phyloP scores from a whole-genome alignment of 768 basidiomycete species.

The Clathrus columnatus region DNA sequence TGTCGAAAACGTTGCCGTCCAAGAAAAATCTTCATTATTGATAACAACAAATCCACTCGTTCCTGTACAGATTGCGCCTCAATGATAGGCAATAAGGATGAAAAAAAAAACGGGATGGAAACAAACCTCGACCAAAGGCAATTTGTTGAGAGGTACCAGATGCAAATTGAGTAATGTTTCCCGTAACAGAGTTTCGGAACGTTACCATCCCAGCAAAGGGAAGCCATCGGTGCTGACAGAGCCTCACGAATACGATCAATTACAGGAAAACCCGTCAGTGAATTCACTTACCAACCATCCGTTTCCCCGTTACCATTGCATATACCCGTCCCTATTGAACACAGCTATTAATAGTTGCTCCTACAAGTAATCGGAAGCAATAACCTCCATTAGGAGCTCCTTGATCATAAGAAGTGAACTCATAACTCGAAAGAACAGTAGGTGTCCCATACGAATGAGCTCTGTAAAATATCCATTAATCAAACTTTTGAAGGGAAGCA shows the following conservation, averaged over 20 bases:
- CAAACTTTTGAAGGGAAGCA: neutral
- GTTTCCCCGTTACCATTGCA: constrained; percentile 42
- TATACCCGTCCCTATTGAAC: constrained; percentile 33
- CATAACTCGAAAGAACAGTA: constrained; percentile 51
- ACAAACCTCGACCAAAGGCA: constrained; percentile 55
- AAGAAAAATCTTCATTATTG: constrained; percentile 50
- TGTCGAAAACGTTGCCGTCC: constrained; percentile 50
- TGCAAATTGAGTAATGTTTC: constrained; percentile 44
- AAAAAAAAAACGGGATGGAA: neutral
- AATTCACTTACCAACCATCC: constrained; percentile 36
- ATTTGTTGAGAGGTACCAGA: constrained; percentile 50
- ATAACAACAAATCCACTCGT: constrained; percentile 54
- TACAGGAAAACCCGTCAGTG: neutral
- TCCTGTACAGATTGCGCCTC: constrained; percentile 24
- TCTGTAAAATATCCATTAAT: constrained; percentile 7
- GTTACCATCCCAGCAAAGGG: constrained; percentile 46
- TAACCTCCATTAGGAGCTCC: constrained; percentile 54
- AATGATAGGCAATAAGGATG: neutral
- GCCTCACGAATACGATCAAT: constrained; percentile 18
- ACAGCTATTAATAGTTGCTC: neutral
- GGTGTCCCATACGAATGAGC: constrained; percentile 63
- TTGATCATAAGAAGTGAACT: constrained; percentile 36
- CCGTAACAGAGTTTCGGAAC: constrained; percentile 10
- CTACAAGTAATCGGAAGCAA: neutral
- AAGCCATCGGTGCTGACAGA: constrained; percentile 56